Percentiles rank a stretch among this genome's conserved stretches.
phyloP scores from a whole-genome alignment of 768 basidiomycete species.

The Dioszegia crocea region DNA sequence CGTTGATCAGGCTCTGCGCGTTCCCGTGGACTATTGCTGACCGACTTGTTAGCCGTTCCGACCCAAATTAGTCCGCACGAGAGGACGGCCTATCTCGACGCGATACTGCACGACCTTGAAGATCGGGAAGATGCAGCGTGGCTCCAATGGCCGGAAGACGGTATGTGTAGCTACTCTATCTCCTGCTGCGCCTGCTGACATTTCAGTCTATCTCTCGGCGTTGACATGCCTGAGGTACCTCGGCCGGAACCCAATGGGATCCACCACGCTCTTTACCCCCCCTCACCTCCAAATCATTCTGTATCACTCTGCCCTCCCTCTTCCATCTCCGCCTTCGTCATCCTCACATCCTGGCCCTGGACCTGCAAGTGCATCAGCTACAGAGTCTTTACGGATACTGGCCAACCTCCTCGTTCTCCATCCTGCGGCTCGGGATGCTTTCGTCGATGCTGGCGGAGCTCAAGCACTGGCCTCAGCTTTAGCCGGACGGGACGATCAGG shows the following conservation, averaged over 20 bases:
- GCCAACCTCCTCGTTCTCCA: slow-evolving; percentile 63
- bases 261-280: slow-evolving; percentile 57
- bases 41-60: slow-evolving; percentile 52
- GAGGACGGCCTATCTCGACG: slow-evolving; percentile 59
- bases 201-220: slow-evolving; percentile 63
- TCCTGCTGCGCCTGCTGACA: background rate
- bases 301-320: slow-evolving; percentile 20
- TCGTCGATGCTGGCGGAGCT: slow-evolving; percentile 21
- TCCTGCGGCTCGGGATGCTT: slow-evolving; percentile 15
- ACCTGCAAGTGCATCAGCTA: slow-evolving; percentile 13
- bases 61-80: slow-evolving; percentile 55
- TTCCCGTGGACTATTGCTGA: background rate
- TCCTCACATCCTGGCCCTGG: background rate
- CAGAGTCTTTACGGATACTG: slow-evolving; percentile 51
- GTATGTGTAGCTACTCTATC: slow-evolving; percentile 51
- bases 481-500: slow-evolving; percentile 13
- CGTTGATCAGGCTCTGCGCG: no score
- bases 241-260: slow-evolving; percentile 66
- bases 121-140: slow-evolving; percentile 51
- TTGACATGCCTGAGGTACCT: slow-evolving; percentile 70
- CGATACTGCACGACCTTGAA: slow-evolving; percentile 62
- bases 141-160: slow-evolving; percentile 57
- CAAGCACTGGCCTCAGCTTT: slow-evolving; percentile 26
- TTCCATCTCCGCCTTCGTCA: background rate
- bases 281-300: slow-evolving; percentile 45